Base-by-base conservation (phyloP, 352 stramenopile genomes). In the Phytophthora capsici region DNA sequence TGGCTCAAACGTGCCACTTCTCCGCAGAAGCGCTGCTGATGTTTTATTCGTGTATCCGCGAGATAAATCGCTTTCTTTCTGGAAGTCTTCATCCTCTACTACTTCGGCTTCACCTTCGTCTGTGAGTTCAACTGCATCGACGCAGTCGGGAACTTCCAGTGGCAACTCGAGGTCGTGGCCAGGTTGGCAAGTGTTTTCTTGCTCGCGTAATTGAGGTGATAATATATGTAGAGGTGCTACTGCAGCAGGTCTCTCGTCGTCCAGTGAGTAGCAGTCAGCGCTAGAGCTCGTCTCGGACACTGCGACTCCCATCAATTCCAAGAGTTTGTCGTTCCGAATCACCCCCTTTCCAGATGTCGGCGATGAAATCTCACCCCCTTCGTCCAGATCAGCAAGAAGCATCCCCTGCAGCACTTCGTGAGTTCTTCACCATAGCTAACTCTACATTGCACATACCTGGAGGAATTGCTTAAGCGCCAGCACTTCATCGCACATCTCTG, bases 401-500 rank as follows among this genome's bases (percentile, higher is more conserved):
- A 71, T 62, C 12, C 32, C 25, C 63, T 71, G 20, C 20, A 66
- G 9, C 10, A 53, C n/a, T n/a, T n/a, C n/a, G n/a, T n/a, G n/a
- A n/a, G n/a, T n/a, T n/a, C n/a, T n/a, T n/a, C n/a, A n/a, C n/a
- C n/a, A n/a, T n/a, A n/a, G n/a, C n/a, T n/a, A n/a, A 51, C 13
- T 12, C 20, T 22, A 50, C 19, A 22, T 20, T 19, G 23, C 10
- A 25, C 28, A 34, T 14, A 84, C 38, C 63, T 71, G 55, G 25
- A 71, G 41, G 13, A 71, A 75, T 14, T 73, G 41, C 66, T 87
- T 87, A 23, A 92, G 66, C 13, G 78, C 73, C 41, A 84, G 48
- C 26, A 92, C 74, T 61, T 92, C 77, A 26, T 89, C 75, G 2
- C 76, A 58, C n/a, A 79, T 78, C 19, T 71, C 83, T 91, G 20